Evolutionary conservation across 1,139 yeast genomes (phyloP), one percentile per base, ranked within the genome.

Genomic region (Geotrichum europaeum): DNA sequence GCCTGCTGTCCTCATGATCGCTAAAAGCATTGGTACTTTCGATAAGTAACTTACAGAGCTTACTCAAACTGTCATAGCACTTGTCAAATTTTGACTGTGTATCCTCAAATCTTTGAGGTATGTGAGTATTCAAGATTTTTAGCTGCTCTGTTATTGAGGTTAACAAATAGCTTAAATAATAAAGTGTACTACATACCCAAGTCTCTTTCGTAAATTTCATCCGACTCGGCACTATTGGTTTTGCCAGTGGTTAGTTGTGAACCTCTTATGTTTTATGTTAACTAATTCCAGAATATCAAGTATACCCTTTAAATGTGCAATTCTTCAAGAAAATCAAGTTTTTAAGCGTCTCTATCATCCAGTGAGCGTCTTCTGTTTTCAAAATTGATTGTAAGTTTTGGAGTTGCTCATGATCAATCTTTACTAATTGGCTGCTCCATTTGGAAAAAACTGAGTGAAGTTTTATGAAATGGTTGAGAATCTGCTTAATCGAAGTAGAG

Each of bases 61-160:
- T 18, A 47, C 57, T 53, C 18, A 59, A 45, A 1, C n/a, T 36
- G 20, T 30, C 10, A 40, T 59, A 59, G 30, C 28, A 18, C 24
- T 25, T n/a, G 34, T 59, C 59, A 22, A 59, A 56, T 15, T 56
- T 51, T 9, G 30, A 51, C 36, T 56, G 61, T 15, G 45, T 32
- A n/a, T 7, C 7, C 30, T 56, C 51, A 13, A 55, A 32, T 13
- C 25, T 51, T 49, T 52, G 56, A n/a, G 59, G 61, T 13, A 59
- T 52, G 20, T 56, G 51, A 10, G 55, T 51, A 20, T 55, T 56
- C 49, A 59, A 30, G 2, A 53, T 25, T 36, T 56, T 59, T 50
- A 59, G 51, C 45, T 59, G 61, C 24, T 59, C 61, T 59, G 36
- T 20, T 13, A 30, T 20, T 12, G n/a, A 28, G 40, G n/a, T 20